phyloP scores from a whole-genome alignment of 2,329 filamentous ascomycete genomes.

The Byssothecium circinans region DNA sequence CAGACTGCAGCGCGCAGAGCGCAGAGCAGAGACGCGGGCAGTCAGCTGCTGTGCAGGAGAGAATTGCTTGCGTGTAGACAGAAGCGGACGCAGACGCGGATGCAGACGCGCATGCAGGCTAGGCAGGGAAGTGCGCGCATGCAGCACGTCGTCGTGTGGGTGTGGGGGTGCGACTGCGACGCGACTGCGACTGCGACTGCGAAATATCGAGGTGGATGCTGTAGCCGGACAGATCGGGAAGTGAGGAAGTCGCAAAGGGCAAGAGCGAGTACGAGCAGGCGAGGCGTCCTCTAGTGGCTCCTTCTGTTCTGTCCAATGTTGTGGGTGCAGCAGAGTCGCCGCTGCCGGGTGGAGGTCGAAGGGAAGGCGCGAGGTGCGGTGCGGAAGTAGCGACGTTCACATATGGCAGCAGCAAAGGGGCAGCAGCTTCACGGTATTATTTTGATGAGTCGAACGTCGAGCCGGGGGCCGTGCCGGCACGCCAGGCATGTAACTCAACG shows the following conservation, averaged over 20 bases:
- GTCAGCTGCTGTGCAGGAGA: constrained; percentile 3
- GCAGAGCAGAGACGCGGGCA: no score
- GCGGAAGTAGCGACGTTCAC: no score
- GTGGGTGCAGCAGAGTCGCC: no score
- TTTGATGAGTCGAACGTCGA: neutral
- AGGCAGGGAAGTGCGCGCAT: neutral
- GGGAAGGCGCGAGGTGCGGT: no score
- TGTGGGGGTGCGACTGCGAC: neutral
- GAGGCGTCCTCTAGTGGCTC: no score
- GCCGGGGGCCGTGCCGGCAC: neutral
- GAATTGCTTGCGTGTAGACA: neutral
- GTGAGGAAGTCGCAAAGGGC: neutral
- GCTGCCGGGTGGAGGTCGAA: no score
- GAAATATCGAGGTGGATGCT: no score
- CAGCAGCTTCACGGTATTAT: neutral
- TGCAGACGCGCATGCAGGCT: constrained; percentile 2
- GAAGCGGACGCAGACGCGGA: constrained; percentile 9
- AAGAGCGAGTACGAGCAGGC: no score
- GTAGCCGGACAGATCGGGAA: constrained; percentile 11
- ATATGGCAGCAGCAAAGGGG: neutral
- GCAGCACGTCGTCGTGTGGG: constrained; percentile 3
- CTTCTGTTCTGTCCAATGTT: no score
- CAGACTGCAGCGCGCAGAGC: no score
- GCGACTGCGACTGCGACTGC: neutral
- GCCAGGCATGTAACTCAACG: neutral